A percentile compares a stretch with the other conserved stretches of the same genome.
Conservation (phyloP, 306 rosid species). For the Senna tora region DNA sequence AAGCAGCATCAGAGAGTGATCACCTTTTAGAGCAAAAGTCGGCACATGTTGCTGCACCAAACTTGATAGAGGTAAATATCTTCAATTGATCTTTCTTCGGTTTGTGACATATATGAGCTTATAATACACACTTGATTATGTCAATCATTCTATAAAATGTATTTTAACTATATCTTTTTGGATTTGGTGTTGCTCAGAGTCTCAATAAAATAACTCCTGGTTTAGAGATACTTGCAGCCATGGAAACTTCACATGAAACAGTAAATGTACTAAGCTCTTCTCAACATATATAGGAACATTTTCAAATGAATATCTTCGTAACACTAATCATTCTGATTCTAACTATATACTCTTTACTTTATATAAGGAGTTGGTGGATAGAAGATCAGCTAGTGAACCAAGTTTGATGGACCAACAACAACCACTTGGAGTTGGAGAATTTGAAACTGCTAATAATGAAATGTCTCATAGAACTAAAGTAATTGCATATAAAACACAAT, state of each 20-base stretch:
- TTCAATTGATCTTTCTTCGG: neutral
- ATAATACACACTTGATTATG: too few species aligned
- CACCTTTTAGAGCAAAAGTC: neutral
- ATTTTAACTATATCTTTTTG: neutral
- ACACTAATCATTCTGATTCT: too few species aligned
- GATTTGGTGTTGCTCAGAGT: neutral
- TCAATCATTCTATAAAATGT: too few species aligned
- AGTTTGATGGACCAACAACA: neutral
- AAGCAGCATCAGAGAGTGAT: too few species aligned
- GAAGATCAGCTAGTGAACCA: neutral
- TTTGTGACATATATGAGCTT: neutral
- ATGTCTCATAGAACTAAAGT: neutral
- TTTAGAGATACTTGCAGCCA: neutral
- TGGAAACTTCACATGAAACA: neutral
- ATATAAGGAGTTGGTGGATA: slow-evolving; percentile 2
- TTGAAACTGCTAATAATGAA: neutral
- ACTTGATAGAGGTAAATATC: neutral
- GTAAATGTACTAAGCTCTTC: neutral
- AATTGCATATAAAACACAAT: neutral
- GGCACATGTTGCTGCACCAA: neutral
- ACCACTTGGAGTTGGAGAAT: neutral
- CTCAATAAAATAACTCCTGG: neutral
- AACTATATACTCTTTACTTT: too few species aligned
- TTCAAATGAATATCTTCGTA: neutral
- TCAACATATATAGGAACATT: neutral